Conservation (phyloP, 2,329 filamentous ascomycete species). For the Tolypocladium ophioglossoides region DNA sequence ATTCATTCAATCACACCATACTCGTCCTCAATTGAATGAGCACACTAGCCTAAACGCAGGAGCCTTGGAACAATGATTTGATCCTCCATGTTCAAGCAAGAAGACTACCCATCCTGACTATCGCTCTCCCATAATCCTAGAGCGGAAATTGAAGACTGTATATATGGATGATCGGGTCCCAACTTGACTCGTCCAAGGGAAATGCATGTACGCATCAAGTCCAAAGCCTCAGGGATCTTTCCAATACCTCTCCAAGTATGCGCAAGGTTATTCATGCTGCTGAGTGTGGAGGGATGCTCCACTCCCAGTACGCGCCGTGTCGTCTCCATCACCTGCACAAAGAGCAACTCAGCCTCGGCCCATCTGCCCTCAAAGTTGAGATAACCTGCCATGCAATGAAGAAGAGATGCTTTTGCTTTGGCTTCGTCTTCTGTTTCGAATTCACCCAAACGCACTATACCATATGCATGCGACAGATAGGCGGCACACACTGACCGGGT, state of each 20-base stretch:
- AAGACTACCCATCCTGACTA: no score
- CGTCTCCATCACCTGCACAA: neutral
- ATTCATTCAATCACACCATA: no score
- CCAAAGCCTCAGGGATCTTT: no score
- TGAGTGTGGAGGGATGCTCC: neutral
- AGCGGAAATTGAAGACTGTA: no score
- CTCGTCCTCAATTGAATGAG: no score
- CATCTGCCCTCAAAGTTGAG: neutral
- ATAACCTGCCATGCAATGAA: neutral
- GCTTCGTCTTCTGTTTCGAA: neutral
- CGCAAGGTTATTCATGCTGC: neutral
- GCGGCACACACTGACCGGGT: neutral
- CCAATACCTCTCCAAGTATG: conserved; percentile 4
- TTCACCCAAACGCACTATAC: neutral
- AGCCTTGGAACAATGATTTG: no score
- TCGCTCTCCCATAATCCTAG: no score
- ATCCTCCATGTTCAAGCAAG: no score
- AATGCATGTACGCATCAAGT: no score
- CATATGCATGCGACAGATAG: conserved; percentile 1
- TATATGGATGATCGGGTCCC: no score
- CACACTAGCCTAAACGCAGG: no score
- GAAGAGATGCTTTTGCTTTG: neutral
- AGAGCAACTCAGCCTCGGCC: neutral
- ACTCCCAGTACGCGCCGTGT: neutral
- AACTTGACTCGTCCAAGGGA: no score